phyloP scores from a whole-genome alignment of 345 rosid genomes.

The Streptanthus diversifolius region DNA sequence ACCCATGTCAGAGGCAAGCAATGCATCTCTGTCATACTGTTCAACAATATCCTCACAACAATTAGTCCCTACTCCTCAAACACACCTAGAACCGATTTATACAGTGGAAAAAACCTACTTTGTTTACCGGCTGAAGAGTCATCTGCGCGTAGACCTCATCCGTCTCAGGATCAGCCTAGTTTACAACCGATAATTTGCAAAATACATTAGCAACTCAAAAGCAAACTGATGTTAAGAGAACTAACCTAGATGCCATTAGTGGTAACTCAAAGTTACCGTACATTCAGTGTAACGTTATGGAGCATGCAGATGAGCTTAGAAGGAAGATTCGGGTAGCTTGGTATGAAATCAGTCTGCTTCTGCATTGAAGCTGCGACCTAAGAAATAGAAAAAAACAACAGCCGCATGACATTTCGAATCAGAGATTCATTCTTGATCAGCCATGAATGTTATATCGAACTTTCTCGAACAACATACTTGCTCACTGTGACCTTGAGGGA shows the following conservation, averaged over 20 bases:
- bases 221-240: not conserved
- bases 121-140: conserved; percentile 65
- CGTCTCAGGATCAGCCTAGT: conserved; percentile 71
- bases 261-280: conserved; percentile 21
- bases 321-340: conserved; percentile 60
- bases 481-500: conserved; percentile 95
- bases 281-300: conserved; percentile 71
- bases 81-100: not conserved
- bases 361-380: conserved; percentile 79
- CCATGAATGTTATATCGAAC: not conserved
- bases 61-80: not conserved
- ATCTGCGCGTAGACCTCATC: conserved; percentile 84
- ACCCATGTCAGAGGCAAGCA: conserved; percentile 86
- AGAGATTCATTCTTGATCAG: conserved; percentile 2
- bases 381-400: not conserved
- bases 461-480: conserved; percentile 46
- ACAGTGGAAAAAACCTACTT: conserved; percentile 19
- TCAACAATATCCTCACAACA: conserved; percentile 22
- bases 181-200: not conserved
- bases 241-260: not conserved
- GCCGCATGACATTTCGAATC: not conserved
- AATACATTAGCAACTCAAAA: conserved; percentile 2
- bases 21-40: conserved; percentile 89
- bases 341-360: conserved; percentile 47
- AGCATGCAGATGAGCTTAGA: conserved; percentile 67